Percentiles rank a stretch among this genome's conserved stretches.
phyloP scores from a whole-genome alignment of 176 grass and related monocot species.

The Thinopyrum elongatum region DNA sequence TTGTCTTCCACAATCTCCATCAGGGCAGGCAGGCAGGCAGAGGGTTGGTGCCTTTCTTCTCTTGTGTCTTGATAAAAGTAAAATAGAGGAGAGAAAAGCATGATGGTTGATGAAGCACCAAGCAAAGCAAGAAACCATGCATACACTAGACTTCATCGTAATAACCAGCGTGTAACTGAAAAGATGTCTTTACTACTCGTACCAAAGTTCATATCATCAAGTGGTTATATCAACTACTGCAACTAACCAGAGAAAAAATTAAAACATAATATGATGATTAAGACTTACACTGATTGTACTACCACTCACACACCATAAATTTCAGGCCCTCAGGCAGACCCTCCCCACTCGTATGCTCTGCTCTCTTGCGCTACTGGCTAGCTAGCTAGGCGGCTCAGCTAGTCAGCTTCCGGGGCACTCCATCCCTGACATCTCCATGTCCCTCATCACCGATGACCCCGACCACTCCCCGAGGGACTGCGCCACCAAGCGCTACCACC shows the following conservation, averaged over 20 bases:
- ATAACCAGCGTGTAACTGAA: background rate
- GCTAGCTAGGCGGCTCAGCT: too few species aligned
- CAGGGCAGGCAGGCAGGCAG: background rate
- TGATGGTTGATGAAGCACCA: background rate
- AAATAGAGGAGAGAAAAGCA: background rate
- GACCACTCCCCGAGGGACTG: constrained; percentile 36
- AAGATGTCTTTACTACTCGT: background rate
- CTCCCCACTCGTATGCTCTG: too few species aligned
- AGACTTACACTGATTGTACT: background rate
- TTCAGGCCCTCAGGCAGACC: too few species aligned
- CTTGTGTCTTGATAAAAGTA: background rate
- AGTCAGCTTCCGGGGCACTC: background rate
- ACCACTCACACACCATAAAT: background rate
- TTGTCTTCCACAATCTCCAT: background rate
- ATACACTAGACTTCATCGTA: background rate
- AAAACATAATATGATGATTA: background rate
- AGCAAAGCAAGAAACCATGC: background rate
- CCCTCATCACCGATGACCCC: constrained; percentile 45
- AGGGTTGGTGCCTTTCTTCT: background rate
- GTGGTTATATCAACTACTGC: too few species aligned
- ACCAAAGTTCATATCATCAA: too few species aligned
- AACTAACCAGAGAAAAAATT: background rate
- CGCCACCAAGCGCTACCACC: constrained; percentile 27
- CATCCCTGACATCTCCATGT: constrained; percentile 20
- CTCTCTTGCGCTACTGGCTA: background rate